Conservation (phyloP, 345 rosid genomes). For the Fremontodendron californicum region DNA sequence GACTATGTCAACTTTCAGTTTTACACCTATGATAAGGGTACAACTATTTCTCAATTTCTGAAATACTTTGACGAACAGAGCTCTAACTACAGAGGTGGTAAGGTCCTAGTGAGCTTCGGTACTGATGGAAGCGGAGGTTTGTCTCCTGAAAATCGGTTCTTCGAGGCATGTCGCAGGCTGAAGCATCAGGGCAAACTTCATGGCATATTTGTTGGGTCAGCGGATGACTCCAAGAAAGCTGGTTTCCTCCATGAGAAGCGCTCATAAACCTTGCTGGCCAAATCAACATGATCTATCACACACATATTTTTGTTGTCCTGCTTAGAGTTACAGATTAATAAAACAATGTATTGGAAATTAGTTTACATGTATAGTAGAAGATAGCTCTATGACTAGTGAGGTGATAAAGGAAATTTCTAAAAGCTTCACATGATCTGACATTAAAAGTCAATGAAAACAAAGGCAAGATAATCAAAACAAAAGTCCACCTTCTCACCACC, state of each 20-base stretch:
- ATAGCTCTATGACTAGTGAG: not conserved
- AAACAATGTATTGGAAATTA: not conserved
- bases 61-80: conserved; percentile 32
- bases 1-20: conserved; percentile 63
- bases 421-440: too few relatives aligned
- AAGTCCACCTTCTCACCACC: not conserved
- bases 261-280: conserved; percentile 27
- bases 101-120: conserved; percentile 42
- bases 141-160: conserved; percentile 42
- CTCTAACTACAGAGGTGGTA: conserved; percentile 40
- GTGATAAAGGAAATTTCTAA: not conserved
- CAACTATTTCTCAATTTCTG: conserved; percentile 39
- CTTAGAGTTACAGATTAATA: not conserved
- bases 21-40: conserved; percentile 44
- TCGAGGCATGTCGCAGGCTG: conserved; percentile 38
- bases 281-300: not conserved
- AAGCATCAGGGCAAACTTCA: conserved; percentile 33
- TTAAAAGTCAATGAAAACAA: too few relatives aligned
- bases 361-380: not conserved
- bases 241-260: conserved; percentile 37
- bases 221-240: conserved; percentile 51
- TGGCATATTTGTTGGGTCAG: conserved; percentile 58
- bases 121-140: conserved; percentile 49
- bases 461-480: too few relatives aligned
- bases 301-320: not conserved